Evolutionary conservation across 2,329 filamentous ascomycete genomes (phyloP).

Genomic region (Aureobasidium namibiae): DNA sequence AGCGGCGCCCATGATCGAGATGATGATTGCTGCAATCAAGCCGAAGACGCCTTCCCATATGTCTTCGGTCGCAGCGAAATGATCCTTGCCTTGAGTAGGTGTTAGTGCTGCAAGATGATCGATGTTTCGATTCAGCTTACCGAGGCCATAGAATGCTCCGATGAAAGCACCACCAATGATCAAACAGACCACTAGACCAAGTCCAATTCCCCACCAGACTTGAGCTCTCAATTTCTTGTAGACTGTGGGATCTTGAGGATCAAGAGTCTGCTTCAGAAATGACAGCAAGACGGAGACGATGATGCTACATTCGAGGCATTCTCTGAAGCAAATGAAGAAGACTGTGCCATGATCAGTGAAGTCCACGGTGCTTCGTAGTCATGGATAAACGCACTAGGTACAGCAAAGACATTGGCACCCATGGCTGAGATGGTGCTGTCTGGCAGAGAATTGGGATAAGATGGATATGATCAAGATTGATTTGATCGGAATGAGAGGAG

Average conservation of each 20-base stretch:
- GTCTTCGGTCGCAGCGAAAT: slow-evolving; percentile 61
- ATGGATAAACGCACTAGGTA: slow-evolving; percentile 43
- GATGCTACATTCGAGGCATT: slow-evolving; percentile 73
- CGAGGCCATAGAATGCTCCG: slow-evolving; percentile 63
- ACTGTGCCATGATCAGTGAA: slow-evolving; percentile 34
- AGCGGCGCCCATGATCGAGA: slow-evolving; percentile 71
- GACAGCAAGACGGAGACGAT: slow-evolving; percentile 81
- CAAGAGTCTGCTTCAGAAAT: slow-evolving; percentile 75
- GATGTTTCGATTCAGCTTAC: slow-evolving; percentile 21
- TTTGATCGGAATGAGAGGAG: slow-evolving; percentile 14
- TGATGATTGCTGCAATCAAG: slow-evolving; percentile 68
- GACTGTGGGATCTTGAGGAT: slow-evolving; percentile 50
- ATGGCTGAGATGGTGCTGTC: slow-evolving; percentile 26
- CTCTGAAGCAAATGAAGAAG: slow-evolving; percentile 86
- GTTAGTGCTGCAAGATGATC: not conserved
- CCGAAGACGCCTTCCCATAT: slow-evolving; percentile 76
- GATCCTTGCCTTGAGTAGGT: slow-evolving; percentile 36
- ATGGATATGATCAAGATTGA: slow-evolving; percentile 9
- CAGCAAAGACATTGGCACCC: slow-evolving; percentile 64
- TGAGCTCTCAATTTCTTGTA: slow-evolving; percentile 63
- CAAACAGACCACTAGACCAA: slow-evolving; percentile 58
- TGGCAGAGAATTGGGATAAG: not conserved
- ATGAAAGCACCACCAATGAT: slow-evolving; percentile 60
- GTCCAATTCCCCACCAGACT: slow-evolving; percentile 60
- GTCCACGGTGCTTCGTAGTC: not conserved